Conservation (phyloP, 208 protist genomes). For the Vickermania spadyakhi region DNA sequence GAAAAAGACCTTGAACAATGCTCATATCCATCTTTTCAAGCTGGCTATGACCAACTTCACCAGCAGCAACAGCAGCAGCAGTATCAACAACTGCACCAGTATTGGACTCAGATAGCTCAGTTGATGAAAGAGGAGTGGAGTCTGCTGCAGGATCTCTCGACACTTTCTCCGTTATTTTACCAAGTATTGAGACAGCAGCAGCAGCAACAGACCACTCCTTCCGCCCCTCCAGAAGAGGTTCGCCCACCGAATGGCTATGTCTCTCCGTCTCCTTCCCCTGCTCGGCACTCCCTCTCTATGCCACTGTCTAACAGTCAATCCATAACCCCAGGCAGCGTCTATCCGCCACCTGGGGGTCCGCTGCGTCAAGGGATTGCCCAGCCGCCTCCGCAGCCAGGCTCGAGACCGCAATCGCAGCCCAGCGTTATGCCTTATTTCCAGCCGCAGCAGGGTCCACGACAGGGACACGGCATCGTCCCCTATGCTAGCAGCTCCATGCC, state of each 20-base stretch:
- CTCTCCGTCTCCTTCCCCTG: background rate
- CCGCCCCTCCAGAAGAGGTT: too few species aligned
- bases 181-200: background rate
- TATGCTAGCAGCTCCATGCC: too few species aligned
- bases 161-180: background rate
- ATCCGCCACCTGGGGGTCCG: too few species aligned
- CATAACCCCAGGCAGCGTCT: background rate
- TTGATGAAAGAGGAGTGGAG: background rate
- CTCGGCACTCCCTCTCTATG: background rate
- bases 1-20: background rate
- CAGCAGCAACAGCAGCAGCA: background rate
- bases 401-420: too few species aligned
- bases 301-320: background rate
- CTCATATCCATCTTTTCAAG: background rate
- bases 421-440: too few species aligned
- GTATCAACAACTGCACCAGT: background rate
- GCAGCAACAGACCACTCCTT: too few species aligned
- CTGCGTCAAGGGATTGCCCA: too few species aligned
- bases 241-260: too few species aligned
- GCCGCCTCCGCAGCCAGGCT: too few species aligned
- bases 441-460: too few species aligned
- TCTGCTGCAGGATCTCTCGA: background rate
- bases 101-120: background rate
- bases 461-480: too few species aligned
- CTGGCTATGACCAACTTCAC: background rate